Percentiles rank a stretch among this genome's conserved stretches.
Evolutionary conservation across 2,329 filamentous ascomycete species (phyloP).

Genomic region (Aspergillus ochraceus): DNA sequence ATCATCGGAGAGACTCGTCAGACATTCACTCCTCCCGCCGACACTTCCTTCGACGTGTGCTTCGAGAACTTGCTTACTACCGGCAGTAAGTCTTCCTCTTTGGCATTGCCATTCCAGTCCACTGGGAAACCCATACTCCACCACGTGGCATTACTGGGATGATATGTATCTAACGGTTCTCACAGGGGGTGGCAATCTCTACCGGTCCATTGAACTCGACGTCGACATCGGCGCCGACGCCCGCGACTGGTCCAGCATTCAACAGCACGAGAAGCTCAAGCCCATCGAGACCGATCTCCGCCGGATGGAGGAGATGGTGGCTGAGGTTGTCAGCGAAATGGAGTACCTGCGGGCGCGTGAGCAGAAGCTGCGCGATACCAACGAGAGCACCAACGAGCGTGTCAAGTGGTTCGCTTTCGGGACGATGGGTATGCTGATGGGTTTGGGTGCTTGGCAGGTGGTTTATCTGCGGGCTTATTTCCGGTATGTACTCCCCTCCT

Average conservation of each 20-base stretch:
- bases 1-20: constrained; percentile 88
- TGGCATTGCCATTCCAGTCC: background rate
- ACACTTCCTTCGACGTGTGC: constrained; percentile 94
- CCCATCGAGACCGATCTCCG: constrained; percentile 93
- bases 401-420: constrained; percentile 98
- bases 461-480: constrained; percentile 98
- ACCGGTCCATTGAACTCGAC: constrained; percentile 82
- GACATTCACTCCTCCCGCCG: constrained; percentile 88
- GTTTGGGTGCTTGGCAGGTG: constrained; percentile 93
- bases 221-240: constrained; percentile 96
- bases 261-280: constrained; percentile 96
- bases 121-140: background rate
- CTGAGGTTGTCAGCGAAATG: constrained; percentile 90
- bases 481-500: constrained; percentile 55
- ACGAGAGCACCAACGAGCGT: constrained; percentile 98
- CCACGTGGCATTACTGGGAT: background rate
- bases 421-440: constrained; percentile 88
- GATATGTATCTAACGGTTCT: constrained; percentile 3
- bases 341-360: constrained; percentile 88
- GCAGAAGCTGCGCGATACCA: constrained; percentile 95
- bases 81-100: constrained; percentile 56
- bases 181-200: constrained; percentile 46
- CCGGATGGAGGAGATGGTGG: constrained; percentile 85
- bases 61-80: constrained; percentile 79
- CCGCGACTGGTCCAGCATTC: constrained; percentile 96